These are phyloP conservation scores for Apiotrichum veenhuisii DNA, from an alignment of 1,284 basidiomycete species.

Conservation along the genomic window DNA sequence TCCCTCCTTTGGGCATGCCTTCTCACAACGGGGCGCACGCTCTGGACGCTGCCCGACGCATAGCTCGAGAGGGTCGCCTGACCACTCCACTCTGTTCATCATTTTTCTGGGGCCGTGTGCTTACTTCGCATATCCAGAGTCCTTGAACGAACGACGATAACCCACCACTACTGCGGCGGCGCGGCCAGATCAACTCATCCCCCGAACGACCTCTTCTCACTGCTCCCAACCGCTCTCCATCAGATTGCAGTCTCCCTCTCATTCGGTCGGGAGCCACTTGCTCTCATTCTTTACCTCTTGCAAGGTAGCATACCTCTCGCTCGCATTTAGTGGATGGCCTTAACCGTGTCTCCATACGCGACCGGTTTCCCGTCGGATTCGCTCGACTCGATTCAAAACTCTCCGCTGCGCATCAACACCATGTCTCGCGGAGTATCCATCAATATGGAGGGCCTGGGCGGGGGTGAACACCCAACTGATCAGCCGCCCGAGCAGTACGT, in stretches of 20 bases:
- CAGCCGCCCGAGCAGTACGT: slow-evolving; percentile 9
- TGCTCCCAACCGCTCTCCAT: not conserved
- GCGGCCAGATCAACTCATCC: slow-evolving; percentile 1
- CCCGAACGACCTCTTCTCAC: not conserved
- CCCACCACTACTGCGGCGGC: not conserved
- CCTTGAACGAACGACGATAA: not conserved
- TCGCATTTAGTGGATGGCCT: slow-evolving; percentile 16
- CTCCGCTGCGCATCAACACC: slow-evolving; percentile 8
- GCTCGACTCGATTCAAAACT: slow-evolving; percentile 9
- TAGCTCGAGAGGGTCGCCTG: not conserved
- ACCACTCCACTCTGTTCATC: not conserved
- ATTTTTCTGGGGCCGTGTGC: slow-evolving; percentile 5
- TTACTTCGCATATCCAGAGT: slow-evolving; percentile 5
- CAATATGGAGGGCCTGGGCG: slow-evolving; percentile 22
- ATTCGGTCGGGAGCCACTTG: not conserved
- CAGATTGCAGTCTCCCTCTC: not conserved
- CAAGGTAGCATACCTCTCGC: not conserved
- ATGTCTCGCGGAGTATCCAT: slow-evolving; percentile 20
- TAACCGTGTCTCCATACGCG: slow-evolving; percentile 20
- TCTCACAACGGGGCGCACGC: not conserved
- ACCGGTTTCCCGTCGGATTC: slow-evolving; percentile 16
- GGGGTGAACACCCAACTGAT: slow-evolving; percentile 9
- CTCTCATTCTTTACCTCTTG: not conserved
- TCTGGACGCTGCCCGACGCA: not conserved
- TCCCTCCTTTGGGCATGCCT: not conserved